Conservation (phyloP, 352 stramenopile genomes). For the Globisporangium nagaii region DNA sequence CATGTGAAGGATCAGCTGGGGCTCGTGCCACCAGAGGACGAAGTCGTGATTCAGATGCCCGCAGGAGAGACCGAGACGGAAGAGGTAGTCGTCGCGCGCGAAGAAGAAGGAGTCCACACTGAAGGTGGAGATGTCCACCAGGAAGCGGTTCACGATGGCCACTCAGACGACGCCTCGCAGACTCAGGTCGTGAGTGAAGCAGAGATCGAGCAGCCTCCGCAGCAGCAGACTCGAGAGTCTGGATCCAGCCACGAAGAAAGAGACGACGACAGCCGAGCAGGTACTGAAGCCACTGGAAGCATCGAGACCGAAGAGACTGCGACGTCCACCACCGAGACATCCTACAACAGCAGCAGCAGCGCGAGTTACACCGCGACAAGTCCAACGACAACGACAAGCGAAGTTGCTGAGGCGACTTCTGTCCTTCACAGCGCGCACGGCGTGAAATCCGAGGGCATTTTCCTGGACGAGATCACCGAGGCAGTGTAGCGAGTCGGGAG, state of each 20-base stretch:
- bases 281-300: neutral
- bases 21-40: slow-evolving; percentile 25
- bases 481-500: slow-evolving; percentile 22
- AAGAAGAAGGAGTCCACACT: neutral
- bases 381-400: neutral
- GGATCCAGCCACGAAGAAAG: neutral
- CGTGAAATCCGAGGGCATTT: slow-evolving; percentile 44
- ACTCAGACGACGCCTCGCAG: neutral
- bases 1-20: slow-evolving; percentile 76
- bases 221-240: neutral
- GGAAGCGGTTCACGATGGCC: neutral
- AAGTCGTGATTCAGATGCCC: neutral
- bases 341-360: neutral
- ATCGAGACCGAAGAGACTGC: neutral
- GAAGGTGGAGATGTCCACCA: neutral
- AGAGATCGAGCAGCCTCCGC: neutral
- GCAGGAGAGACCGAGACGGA: neutral
- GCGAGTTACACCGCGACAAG: neutral
- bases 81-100: neutral
- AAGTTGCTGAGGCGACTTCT: too few relatives aligned
- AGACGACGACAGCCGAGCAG: too few relatives aligned
- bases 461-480: slow-evolving; percentile 57
- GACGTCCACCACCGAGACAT: neutral
- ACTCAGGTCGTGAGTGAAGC: neutral
- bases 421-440: too few relatives aligned